A percentile compares a stretch with the other conserved stretches of the same genome.
These are phyloP conservation scores for Auriscalpium orientale DNA, from an alignment of 768 basidiomycete genomes.

Conservation along the genomic window DNA sequence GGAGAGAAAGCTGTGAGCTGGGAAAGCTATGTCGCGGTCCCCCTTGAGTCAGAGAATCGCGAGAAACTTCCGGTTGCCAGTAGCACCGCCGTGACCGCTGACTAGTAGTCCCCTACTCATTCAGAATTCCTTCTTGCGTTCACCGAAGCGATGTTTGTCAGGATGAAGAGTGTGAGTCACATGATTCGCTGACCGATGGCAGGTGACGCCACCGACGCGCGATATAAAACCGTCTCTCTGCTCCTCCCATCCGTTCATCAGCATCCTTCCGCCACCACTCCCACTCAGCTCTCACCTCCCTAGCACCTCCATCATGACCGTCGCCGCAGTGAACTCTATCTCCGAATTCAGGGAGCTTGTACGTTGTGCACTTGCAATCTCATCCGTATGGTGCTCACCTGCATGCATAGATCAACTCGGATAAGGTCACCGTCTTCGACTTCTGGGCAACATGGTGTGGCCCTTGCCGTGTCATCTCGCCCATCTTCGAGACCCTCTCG, in stretches of 20 bases:
- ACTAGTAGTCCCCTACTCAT: too few relatives aligned
- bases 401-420: conserved; percentile 33
- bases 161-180: background rate
- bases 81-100: too few relatives aligned
- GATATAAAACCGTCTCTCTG: background rate
- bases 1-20: too few relatives aligned
- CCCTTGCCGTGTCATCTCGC: conserved; percentile 60
- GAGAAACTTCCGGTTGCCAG: too few relatives aligned
- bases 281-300: background rate
- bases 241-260: background rate
- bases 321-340: background rate
- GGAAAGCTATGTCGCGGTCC: too few relatives aligned
- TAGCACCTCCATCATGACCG: background rate
- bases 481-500: conserved; percentile 55
- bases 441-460: conserved; percentile 80
- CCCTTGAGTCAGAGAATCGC: too few relatives aligned
- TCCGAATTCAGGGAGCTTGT: background rate
- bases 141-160: background rate
- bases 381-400: background rate
- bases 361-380: background rate
- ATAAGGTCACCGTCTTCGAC: conserved; percentile 48
- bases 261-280: background rate
- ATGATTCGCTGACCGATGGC: background rate
- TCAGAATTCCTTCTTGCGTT: too few relatives aligned
- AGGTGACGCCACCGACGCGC: background rate